Evolutionary conservation across 2,329 filamentous ascomycete genomes (phyloP), one percentile per base, ranked within the genome.

Genomic region (Lasiodiplodia sp.): DNA sequence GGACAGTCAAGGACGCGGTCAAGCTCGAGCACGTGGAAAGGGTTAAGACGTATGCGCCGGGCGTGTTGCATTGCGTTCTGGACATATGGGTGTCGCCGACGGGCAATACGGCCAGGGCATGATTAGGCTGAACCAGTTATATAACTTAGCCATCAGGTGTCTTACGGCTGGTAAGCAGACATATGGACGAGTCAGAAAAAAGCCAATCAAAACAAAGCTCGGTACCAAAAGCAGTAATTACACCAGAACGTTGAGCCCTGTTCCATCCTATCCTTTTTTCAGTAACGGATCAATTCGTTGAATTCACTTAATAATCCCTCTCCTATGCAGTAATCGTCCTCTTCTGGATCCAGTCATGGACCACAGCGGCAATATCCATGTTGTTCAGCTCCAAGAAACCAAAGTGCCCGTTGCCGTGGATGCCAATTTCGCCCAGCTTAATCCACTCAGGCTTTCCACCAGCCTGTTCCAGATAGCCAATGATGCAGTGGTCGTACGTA

Each of bases 1-100:
- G 31, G 2, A 38, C 31, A 25, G 12, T 44, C 23, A 70, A 69
- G 51, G 69, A 62, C 11, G 58, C 12, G 37, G 75, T 74, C 1
- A 63, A 14, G 83, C 86, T 71, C 85, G 88, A 72, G 81, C 85
- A 75, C 83, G 86, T 78, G 11, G 77, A 79, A 69, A 73, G 65
- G 67, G 86, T 90, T 56, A 90, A 89, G 78, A 87, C 84, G 64
- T 89, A 87, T 78, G 87, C 87, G 44, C 87, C 88, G 4, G 87
- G 87, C 1, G 84, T 90, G 2, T 83, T 87, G 79, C 87, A 89
- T 78, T 87, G 83, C 71, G 87, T 89, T n/a, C 83, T 88, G 73
- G 87, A 90, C 76, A 81, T 90, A 47, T 72, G 73, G 67, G 72
- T 81, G 21, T 38, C 65, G n/a, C 68, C 68, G 0, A 68, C 56